Evolutionary conservation across 2,329 filamentous ascomycete species (phyloP), one percentile per base, ranked within the genome.

Genomic region (Apiospora marii): DNA sequence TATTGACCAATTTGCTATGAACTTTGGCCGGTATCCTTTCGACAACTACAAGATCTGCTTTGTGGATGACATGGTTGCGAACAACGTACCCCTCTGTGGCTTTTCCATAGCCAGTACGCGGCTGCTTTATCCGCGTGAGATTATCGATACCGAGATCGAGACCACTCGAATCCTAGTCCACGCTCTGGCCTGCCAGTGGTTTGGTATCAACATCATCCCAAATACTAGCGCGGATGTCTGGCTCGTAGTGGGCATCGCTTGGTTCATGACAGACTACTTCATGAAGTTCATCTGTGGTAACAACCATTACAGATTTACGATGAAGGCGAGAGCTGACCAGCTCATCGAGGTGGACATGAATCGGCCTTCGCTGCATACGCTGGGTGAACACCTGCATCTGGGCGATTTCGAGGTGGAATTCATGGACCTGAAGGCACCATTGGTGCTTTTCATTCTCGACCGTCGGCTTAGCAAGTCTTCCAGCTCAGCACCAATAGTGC

Each of bases 221-320:
- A 94, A 95, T 79, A 91, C 92, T 53, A 90, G 92, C 24, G 88
- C 88, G 70, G 96, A 99, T 81, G 90, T 92, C 71, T 99, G 96
- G 96, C 91, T 97, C 27, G 92, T 96, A 16, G 89, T 96, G 71
- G 97, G 96, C 19, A 92, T 97, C 67, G 93, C 96, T 0, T 95
- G 96, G 85, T 99, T 94, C 85, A 97, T 99, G 89, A 95, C 96
- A 1, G 96, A 98, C 77, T 88, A 94, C 4, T 98, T 97, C 82
- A 94, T 98, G 89, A 94, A 92, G 81, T 92, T 91, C 76, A 87
- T 99, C 3, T 97, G 94, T 79, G 96, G 96, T 10, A 97, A 97
- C 80, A 99, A 99, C 80, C 94, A 98, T 78, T 96, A 98, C 80
- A 89, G 95, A 14, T 98, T 95, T 80, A 92, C 94, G 49, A 93